Percentiles rank a stretch among this genome's conserved stretches.
phyloP scores from a whole-genome alignment of 768 basidiomycete genomes.

The Kwoniella mangroviensis region DNA sequence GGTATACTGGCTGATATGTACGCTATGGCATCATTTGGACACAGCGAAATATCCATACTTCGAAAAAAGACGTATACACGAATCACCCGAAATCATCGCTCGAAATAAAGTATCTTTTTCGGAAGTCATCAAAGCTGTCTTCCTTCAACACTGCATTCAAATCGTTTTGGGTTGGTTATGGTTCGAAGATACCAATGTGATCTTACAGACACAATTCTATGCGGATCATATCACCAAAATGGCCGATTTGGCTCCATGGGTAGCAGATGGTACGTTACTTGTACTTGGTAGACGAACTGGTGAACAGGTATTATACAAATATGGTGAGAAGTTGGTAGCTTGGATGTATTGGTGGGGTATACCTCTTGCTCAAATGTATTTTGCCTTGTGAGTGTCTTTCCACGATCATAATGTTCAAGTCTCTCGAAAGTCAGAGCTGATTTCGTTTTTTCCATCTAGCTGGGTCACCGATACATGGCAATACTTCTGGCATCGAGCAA shows the following conservation, averaged over 20 bases:
- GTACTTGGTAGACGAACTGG: constrained; percentile 61
- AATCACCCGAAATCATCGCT: constrained; percentile 74
- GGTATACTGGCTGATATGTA: constrained; percentile 81
- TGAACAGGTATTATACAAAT: constrained; percentile 56
- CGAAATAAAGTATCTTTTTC: constrained; percentile 74
- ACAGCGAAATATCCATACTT: constrained; percentile 68
- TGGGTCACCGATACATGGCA: constrained; percentile 97
- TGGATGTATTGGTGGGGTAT: constrained; percentile 92
- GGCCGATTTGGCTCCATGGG: constrained; percentile 49
- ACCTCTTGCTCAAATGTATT: constrained; percentile 71
- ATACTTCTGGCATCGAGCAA: constrained; percentile 89
- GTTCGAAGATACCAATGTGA: constrained; percentile 63
- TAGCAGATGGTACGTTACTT: constrained; percentile 60
- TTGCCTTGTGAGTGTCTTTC: constrained; percentile 75
- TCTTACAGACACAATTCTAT: constrained; percentile 46
- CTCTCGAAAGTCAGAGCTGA: background rate
- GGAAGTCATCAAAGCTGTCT: constrained; percentile 77
- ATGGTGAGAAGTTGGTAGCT: constrained; percentile 63
- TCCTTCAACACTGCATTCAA: constrained; percentile 85
- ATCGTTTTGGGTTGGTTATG: constrained; percentile 73
- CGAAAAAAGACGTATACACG: constrained; percentile 84
- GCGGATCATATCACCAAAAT: constrained; percentile 53
- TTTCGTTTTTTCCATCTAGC: constrained; percentile 61
- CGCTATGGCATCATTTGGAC: constrained; percentile 83
- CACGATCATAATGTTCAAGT: too few species aligned